A percentile compares a stretch with the other conserved stretches of the same genome.
phyloP scores from a whole-genome alignment of 768 basidiomycete species.

The Pholiota microspora region DNA sequence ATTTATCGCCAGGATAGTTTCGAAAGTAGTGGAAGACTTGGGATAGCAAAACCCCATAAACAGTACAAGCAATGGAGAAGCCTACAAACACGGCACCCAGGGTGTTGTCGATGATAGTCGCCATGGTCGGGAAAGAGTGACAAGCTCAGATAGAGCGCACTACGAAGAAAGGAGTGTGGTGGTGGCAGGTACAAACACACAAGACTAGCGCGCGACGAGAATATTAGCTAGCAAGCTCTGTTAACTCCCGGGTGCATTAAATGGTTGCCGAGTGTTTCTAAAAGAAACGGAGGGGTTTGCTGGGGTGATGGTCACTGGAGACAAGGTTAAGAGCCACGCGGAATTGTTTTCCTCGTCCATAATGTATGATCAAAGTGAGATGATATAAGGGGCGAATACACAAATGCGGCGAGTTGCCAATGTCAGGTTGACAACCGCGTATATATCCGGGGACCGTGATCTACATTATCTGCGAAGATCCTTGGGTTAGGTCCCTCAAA shows the following conservation, averaged over 20 bases:
- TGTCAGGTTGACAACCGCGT: conserved; percentile 1
- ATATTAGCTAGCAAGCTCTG: not conserved
- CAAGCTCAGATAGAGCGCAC: not conserved
- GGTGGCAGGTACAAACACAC: conserved; percentile 7
- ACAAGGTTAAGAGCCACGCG: not conserved
- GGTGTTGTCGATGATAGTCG: conserved; percentile 39
- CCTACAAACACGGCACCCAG: conserved; percentile 63
- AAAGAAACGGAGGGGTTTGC: not conserved
- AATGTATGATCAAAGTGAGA: not conserved
- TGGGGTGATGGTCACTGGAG: not conserved
- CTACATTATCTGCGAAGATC: too few species aligned
- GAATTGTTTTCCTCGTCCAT: not conserved
- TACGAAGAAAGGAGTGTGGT: conserved; percentile 9
- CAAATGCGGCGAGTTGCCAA: not conserved
- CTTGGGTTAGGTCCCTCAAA: too few species aligned
- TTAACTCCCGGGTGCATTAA: not conserved
- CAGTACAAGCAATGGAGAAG: conserved; percentile 47
- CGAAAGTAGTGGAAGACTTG: conserved; percentile 56
- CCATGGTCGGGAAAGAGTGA: conserved; percentile 9
- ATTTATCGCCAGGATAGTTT: conserved; percentile 52
- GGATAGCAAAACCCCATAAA: conserved; percentile 54
- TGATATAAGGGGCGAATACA: not conserved
- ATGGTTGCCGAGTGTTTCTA: not conserved
- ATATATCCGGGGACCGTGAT: not conserved
- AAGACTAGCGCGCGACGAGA: not conserved